A percentile compares a stretch with the other conserved stretches of the same genome.
Evolutionary conservation across 2,329 filamentous ascomycete species (phyloP).

Genomic region (Hysterium pulicare): DNA sequence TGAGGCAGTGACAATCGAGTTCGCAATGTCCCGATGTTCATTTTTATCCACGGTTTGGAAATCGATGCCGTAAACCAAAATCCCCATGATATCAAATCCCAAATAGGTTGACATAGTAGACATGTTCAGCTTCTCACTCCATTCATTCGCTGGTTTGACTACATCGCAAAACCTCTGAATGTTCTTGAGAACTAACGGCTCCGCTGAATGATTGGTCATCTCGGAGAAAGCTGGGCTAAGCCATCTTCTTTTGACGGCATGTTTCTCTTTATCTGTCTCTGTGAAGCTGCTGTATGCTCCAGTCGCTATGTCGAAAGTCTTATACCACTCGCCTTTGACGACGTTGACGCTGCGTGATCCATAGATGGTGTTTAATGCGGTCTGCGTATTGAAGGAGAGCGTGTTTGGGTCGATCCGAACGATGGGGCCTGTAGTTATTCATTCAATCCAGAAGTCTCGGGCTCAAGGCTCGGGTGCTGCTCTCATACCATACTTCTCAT

Average conservation of each 20-base stretch:
- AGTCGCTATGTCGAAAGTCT: constrained; percentile 39
- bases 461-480: background rate
- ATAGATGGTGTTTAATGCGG: constrained; percentile 23
- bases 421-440: constrained; percentile 15
- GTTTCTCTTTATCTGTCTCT: constrained; percentile 37
- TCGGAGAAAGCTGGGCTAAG: constrained; percentile 42
- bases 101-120: constrained; percentile 37
- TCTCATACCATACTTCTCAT: constrained; percentile 22
- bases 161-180: constrained; percentile 34
- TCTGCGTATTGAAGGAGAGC: constrained; percentile 25
- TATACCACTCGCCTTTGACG: constrained; percentile 45
- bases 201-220: constrained; percentile 37
- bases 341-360: constrained; percentile 39
- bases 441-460: too few species aligned
- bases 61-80: constrained; percentile 35
- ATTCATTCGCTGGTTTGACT: constrained; percentile 19
- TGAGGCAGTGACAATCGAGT: constrained; percentile 17
- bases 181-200: constrained; percentile 36
- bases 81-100: constrained; percentile 48
- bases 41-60: constrained; percentile 33
- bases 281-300: constrained; percentile 39
- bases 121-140: constrained; percentile 40
- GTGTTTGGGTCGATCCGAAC: constrained; percentile 26
- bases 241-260: constrained; percentile 41
- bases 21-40: constrained; percentile 24